Evolutionary conservation across 164 flowering plant species (phyloP).

Genomic region (Chimonanthus praecox): DNA sequence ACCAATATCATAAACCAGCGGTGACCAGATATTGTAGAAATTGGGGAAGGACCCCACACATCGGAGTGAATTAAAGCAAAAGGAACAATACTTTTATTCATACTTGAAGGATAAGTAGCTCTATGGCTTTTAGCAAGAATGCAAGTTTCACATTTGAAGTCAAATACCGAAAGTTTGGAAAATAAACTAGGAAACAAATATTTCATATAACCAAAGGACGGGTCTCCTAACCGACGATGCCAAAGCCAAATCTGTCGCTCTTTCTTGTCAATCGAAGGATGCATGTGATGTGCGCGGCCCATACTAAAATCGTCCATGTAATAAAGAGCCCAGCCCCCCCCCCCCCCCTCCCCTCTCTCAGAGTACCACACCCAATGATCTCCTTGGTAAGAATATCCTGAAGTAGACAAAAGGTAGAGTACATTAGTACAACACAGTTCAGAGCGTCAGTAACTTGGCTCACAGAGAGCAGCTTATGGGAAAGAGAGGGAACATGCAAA

Average conservation of each 20-base stretch:
- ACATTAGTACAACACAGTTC: constrained; percentile 1
- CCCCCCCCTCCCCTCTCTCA: constrained; percentile 4
- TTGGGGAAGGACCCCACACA: not conserved
- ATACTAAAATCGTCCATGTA: too few relatives aligned
- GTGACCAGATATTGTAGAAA: not conserved
- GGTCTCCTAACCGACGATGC: constrained; percentile 2
- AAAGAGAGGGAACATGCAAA: constrained; percentile 1
- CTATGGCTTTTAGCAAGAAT: too few relatives aligned
- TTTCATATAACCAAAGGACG: constrained; percentile 3
- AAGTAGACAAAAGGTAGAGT: constrained; percentile 1
- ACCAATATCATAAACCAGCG: constrained; percentile 8
- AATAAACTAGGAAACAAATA: constrained; percentile 3
- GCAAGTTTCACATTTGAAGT: too few relatives aligned
- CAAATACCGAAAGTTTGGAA: too few relatives aligned
- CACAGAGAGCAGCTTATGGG: too few relatives aligned
- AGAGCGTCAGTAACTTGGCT: constrained; percentile 6
- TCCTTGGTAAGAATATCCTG: not conserved
- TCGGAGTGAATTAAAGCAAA: too few relatives aligned
- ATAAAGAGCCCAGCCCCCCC: too few relatives aligned
- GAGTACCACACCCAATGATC: not conserved
- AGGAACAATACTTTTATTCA: too few relatives aligned
- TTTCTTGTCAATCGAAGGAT: too few relatives aligned
- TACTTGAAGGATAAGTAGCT: too few relatives aligned
- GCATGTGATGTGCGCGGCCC: too few relatives aligned
- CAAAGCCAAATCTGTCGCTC: too few relatives aligned